Evolutionary conservation across 2,329 filamentous ascomycete genomes (phyloP).

Genomic region (Venturia carpophila): DNA sequence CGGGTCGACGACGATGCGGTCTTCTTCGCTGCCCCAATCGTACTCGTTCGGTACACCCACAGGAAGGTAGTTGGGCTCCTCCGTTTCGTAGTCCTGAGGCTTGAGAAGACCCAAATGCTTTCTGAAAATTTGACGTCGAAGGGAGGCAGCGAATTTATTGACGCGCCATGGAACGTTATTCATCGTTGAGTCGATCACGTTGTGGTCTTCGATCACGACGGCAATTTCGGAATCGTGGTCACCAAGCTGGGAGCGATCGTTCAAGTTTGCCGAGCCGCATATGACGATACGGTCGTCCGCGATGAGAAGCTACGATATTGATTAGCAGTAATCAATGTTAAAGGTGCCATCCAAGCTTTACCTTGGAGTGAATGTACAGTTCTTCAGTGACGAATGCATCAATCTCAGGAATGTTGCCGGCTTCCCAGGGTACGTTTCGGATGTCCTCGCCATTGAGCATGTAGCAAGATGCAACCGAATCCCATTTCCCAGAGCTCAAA

Average conservation of each 20-base stretch:
- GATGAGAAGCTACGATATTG: slow-evolving; percentile 52
- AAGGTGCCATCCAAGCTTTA: slow-evolving; percentile 24
- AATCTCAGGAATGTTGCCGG: slow-evolving; percentile 47
- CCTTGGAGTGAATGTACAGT: slow-evolving; percentile 59
- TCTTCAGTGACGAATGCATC: slow-evolving; percentile 57
- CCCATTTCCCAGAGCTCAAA: slow-evolving; percentile 52
- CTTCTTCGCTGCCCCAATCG: slow-evolving; percentile 38
- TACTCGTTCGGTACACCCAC: slow-evolving; percentile 48
- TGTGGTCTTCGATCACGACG: slow-evolving; percentile 76
- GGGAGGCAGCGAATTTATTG: slow-evolving; percentile 66
- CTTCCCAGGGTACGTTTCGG: slow-evolving; percentile 53
- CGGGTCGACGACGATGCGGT: slow-evolving; percentile 62
- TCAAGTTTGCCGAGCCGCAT: slow-evolving; percentile 66
- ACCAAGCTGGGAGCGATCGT: slow-evolving; percentile 69
- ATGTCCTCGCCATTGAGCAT: slow-evolving; percentile 73
- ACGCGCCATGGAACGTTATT: slow-evolving; percentile 63
- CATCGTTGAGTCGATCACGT: slow-evolving; percentile 64
- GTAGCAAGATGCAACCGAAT: slow-evolving; percentile 71
- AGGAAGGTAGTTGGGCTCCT: slow-evolving; percentile 50
- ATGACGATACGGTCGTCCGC: slow-evolving; percentile 77
- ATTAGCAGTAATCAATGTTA: slow-evolving; percentile 11
- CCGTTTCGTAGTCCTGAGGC: slow-evolving; percentile 59
- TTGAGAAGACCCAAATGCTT: slow-evolving; percentile 82
- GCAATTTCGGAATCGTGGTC: slow-evolving; percentile 83
- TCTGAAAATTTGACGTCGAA: slow-evolving; percentile 79